A percentile compares a stretch with the other conserved stretches of the same genome.
phyloP scores from a whole-genome alignment of 352 stramenopile genomes.

The Sclerospora graminicola region DNA sequence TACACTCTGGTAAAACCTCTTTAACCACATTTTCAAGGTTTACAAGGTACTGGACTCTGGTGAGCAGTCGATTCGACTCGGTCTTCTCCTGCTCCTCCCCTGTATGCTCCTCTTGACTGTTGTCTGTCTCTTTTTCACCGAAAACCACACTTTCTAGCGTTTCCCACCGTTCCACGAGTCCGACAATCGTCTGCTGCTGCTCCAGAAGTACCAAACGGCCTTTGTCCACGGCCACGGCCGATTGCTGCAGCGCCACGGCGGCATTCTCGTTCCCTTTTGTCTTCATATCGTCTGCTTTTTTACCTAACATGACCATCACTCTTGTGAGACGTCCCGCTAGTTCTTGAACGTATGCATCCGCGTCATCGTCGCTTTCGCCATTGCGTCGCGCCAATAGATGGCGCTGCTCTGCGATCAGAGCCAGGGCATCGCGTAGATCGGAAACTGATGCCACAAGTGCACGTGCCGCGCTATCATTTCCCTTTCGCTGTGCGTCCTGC shows the following conservation, averaged over 20 bases:
- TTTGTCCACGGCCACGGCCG: constrained; percentile 28
- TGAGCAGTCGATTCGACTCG: constrained; percentile 5
- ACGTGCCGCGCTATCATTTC: constrained; percentile 36
- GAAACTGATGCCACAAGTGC: constrained; percentile 36
- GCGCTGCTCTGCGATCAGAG: constrained; percentile 46
- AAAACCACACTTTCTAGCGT: constrained; percentile 6
- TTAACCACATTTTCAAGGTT: constrained; percentile 12
- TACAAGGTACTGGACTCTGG: constrained; percentile 8
- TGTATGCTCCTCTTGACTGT: background rate
- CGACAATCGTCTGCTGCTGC: constrained; percentile 42
- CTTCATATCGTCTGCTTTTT: constrained; percentile 75
- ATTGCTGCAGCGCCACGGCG: constrained; percentile 40
- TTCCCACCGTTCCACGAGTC: constrained; percentile 25
- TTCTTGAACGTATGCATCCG: constrained; percentile 17
- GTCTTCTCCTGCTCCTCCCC: constrained; percentile 2
- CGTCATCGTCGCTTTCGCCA: constrained; percentile 15
- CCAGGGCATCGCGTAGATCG: constrained; percentile 42
- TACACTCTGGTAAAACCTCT: constrained; percentile 9
- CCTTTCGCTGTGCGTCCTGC: constrained; percentile 49
- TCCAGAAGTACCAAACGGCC: constrained; percentile 25
- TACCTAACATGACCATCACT: constrained; percentile 48
- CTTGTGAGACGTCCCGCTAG: constrained; percentile 22
- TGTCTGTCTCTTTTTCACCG: background rate
- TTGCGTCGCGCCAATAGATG: constrained; percentile 26
- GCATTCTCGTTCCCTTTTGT: constrained; percentile 52